These are phyloP conservation scores for Arabis alpina DNA, from an alignment of 345 rosid genomes.

Conservation along the genomic window DNA sequence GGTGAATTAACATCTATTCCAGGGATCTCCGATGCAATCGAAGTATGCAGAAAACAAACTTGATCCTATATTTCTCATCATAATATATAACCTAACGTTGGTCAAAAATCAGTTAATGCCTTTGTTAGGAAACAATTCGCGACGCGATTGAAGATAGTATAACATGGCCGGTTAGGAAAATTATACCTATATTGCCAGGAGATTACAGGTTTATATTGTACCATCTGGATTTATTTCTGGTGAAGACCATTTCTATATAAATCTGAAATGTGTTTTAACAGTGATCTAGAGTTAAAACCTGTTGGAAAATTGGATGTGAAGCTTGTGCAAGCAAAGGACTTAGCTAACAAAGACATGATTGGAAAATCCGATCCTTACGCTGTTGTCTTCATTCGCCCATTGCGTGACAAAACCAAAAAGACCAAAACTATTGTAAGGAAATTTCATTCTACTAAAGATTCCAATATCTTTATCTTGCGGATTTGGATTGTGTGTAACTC, in stretches of 20 bases:
- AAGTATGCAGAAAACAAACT: conserved; percentile 53
- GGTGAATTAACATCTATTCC: conserved; percentile 85
- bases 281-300: conserved; percentile 85
- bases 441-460: not conserved
- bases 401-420: conserved; percentile 65
- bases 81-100: not conserved
- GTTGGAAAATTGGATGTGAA: conserved; percentile 89
- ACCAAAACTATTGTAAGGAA: conserved; percentile 77
- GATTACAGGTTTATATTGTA: conserved; percentile 69
- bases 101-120: not conserved
- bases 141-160: conserved; percentile 89
- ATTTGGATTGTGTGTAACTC: conserved; percentile 8
- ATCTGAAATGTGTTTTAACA: conserved; percentile 34
- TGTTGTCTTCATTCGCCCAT: conserved; percentile 74
- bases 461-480: not conserved
- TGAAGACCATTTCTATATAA: not conserved
- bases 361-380: conserved; percentile 97
- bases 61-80: not conserved
- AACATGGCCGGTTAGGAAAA: conserved; percentile 93
- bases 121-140: conserved; percentile 70
- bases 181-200: conserved; percentile 79
- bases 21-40: conserved; percentile 81
- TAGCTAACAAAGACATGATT: conserved; percentile 79
- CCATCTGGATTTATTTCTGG: not conserved
- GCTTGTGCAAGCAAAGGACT: conserved; percentile 85